Conservation (phyloP, 345 rosid species). For the Salix udensis region DNA sequence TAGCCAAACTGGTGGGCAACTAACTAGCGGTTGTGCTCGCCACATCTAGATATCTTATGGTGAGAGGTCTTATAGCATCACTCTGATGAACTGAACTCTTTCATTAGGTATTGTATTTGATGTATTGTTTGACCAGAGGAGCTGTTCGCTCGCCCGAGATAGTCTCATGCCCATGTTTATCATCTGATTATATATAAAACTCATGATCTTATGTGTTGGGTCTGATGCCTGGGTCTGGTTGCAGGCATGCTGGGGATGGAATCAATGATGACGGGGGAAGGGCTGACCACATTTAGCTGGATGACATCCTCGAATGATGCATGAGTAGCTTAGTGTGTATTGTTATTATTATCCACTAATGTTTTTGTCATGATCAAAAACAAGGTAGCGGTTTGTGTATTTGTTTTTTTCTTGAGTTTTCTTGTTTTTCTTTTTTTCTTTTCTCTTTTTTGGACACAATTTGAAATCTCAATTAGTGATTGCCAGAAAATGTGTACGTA, state of each 20-base stretch:
- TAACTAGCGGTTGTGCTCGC: background rate
- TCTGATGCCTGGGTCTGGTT: slow-evolving; percentile 29
- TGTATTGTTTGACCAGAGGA: background rate
- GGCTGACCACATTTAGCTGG: slow-evolving; percentile 43
- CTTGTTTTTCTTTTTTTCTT: slow-evolving; percentile 4
- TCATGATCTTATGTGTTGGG: background rate
- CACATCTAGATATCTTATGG: background rate
- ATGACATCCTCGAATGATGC: slow-evolving; percentile 7
- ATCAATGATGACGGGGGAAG: slow-evolving; percentile 54
- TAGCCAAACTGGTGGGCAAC: background rate
- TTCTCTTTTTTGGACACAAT: slow-evolving; percentile 12
- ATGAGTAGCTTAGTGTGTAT: slow-evolving; percentile 35
- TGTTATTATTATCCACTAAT: slow-evolving; percentile 10
- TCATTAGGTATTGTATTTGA: background rate
- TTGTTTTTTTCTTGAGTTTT: slow-evolving; percentile 20
- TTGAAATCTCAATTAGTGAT: background rate
- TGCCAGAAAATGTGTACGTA: background rate
- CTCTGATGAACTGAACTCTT: background rate
- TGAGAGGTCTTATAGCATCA: background rate
- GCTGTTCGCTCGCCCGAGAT: background rate
- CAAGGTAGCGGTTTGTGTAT: slow-evolving; percentile 24
- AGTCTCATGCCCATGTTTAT: background rate
- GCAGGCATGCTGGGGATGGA: slow-evolving; percentile 84
- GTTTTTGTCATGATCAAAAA: slow-evolving; percentile 13
- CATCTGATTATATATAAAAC: background rate